Conservation (phyloP, 768 basidiomycete species). For the Trametes cingulata region DNA sequence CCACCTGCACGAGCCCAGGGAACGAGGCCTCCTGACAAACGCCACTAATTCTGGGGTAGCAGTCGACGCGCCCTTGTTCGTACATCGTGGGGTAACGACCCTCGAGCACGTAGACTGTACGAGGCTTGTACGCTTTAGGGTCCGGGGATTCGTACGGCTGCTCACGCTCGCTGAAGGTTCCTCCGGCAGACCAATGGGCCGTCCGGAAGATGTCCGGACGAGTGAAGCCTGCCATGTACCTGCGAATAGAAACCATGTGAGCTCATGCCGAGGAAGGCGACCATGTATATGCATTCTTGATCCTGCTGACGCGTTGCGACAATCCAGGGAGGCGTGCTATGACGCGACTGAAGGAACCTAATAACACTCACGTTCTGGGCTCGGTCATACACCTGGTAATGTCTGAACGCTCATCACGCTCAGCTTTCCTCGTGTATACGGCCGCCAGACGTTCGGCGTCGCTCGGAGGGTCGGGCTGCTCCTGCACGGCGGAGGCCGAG, state of each 20-base stretch:
- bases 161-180: slow-evolving; percentile 29
- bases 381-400: slow-evolving; percentile 38
- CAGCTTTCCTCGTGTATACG: slow-evolving; percentile 34
- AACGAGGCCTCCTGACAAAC: slow-evolving; percentile 38
- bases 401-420: slow-evolving; percentile 44
- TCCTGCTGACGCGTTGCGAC: too few relatives aligned
- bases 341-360: background rate
- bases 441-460: background rate
- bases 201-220: slow-evolving; percentile 39
- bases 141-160: slow-evolving; percentile 35
- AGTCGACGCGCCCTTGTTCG: slow-evolving; percentile 34
- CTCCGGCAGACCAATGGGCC: slow-evolving; percentile 40
- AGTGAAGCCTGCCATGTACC: slow-evolving; percentile 42
- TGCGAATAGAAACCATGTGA: slow-evolving; percentile 16
- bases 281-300: too few relatives aligned
- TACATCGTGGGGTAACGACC: slow-evolving; percentile 35
- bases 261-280: too few relatives aligned
- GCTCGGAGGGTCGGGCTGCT: background rate
- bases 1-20: slow-evolving; percentile 29
- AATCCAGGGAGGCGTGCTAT: too few relatives aligned
- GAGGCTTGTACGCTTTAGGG: slow-evolving; percentile 38
- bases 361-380: slow-evolving; percentile 37
- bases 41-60: slow-evolving; percentile 35
- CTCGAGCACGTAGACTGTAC: slow-evolving; percentile 42
- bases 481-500: background rate